Conservation (phyloP, 495 filamentous ascomycete species). For the Cudoniella acicularis region DNA sequence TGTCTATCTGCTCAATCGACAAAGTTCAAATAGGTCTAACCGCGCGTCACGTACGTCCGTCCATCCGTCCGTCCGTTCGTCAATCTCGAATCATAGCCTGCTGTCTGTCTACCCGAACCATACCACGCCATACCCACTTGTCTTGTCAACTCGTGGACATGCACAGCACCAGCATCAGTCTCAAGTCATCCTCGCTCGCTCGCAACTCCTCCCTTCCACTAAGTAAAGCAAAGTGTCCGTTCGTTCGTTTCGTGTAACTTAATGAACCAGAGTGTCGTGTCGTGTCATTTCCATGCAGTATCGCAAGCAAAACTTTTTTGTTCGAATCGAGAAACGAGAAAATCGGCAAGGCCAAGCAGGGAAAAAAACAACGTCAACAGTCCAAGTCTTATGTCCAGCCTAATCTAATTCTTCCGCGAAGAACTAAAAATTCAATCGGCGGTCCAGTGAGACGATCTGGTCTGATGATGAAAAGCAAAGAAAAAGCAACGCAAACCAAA, state of each 20-base stretch:
- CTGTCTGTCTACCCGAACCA: background rate
- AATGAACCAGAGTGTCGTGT: background rate
- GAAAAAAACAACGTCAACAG: background rate
- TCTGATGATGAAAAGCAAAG: background rate
- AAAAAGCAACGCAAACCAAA: conserved; percentile 10
- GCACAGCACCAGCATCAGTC: background rate
- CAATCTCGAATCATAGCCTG: background rate
- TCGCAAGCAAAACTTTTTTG: background rate
- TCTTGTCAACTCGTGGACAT: background rate
- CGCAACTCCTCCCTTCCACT: background rate
- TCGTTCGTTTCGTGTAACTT: background rate
- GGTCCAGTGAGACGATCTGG: background rate
- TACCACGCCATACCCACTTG: background rate
- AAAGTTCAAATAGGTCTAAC: background rate
- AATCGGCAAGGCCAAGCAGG: too few species aligned
- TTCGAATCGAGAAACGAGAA: too few species aligned
- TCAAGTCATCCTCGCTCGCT: background rate
- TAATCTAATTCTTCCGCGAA: background rate
- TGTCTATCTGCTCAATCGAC: background rate
- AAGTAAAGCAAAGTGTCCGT: background rate
- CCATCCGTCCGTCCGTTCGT: too few species aligned
- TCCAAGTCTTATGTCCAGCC: background rate
- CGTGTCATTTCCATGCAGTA: background rate
- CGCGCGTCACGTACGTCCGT: background rate
- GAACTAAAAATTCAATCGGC: background rate